Percentiles rank a stretch among this genome's conserved stretches.
These are phyloP conservation scores for Diutina siamensis DNA, from an alignment of 1,139 yeast species.

Conservation along the genomic window DNA sequence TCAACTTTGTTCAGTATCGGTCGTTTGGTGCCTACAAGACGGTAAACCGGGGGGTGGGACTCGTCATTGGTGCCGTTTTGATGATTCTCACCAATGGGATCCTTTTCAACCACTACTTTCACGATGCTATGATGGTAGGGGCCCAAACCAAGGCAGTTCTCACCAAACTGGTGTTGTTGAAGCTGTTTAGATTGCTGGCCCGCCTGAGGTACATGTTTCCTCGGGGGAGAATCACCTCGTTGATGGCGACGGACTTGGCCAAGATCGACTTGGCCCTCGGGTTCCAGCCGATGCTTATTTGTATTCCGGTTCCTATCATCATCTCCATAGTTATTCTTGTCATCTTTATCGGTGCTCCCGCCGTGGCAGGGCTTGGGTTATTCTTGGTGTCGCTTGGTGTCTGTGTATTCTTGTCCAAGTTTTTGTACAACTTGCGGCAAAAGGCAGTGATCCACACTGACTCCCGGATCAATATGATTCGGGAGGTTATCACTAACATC, in stretches of 20 bases:
- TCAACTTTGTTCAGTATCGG: conserved; percentile 29
- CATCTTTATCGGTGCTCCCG: conserved; percentile 26
- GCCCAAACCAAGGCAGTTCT: conserved; percentile 33
- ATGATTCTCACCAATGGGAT: conserved; percentile 31
- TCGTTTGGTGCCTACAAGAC: conserved; percentile 24
- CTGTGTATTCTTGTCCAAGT: conserved; percentile 26
- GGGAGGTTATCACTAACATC: conserved; percentile 31
- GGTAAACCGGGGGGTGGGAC: conserved; percentile 29
- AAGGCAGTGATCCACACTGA: conserved; percentile 13
- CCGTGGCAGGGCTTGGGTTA: conserved; percentile 34
- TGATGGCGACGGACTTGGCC: conserved; percentile 35
- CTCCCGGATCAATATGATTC: conserved; percentile 31
- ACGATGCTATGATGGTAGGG: conserved; percentile 35
- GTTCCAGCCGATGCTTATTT: conserved; percentile 32
- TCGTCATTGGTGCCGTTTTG: conserved; percentile 28
- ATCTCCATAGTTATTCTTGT: conserved; percentile 28
- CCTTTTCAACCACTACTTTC: conserved; percentile 32
- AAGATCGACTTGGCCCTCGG: conserved; percentile 37
- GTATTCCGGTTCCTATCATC: conserved; percentile 35
- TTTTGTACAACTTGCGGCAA: conserved; percentile 16
- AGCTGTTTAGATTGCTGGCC: conserved; percentile 27
- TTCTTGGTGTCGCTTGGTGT: conserved; percentile 27
- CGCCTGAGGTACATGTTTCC: conserved; percentile 26
- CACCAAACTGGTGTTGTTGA: conserved; percentile 27
- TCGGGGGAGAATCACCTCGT: conserved; percentile 29